These are phyloP conservation scores for Chionographis japonica DNA, from an alignment of 106 monocot genomes.

Conservation along the genomic window DNA sequence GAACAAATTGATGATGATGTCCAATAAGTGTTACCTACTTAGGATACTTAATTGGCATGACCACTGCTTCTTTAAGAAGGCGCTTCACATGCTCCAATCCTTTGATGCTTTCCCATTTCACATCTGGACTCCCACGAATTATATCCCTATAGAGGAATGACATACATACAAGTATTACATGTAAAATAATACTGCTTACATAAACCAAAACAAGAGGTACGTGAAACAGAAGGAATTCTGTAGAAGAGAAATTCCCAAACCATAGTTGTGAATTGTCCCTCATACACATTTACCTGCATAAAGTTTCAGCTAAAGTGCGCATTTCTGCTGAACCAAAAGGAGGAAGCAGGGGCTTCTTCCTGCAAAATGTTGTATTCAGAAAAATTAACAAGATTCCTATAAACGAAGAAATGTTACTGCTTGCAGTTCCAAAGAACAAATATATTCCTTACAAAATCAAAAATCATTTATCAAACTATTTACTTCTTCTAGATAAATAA, in stretches of 20 bases:
- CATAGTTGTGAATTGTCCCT: too few species aligned
- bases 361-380: conserved; percentile 15
- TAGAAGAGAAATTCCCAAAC: too few species aligned
- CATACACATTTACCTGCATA: conserved; percentile 45
- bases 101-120: conserved; percentile 97
- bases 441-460: too few species aligned
- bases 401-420: too few species aligned
- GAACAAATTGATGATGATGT: too few species aligned
- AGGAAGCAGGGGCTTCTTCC: conserved; percentile 57
- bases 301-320: conserved; percentile 56
- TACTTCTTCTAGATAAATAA: too few species aligned
- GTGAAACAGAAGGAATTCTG: too few species aligned
- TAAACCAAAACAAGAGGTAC: too few species aligned
- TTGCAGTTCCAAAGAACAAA: too few species aligned
- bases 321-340: conserved; percentile 67
- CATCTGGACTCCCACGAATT: conserved; percentile 86
- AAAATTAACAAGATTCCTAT: not conserved
- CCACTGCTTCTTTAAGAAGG: conserved; percentile 97
- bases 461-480: too few species aligned
- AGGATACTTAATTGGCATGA: conserved; percentile 99
- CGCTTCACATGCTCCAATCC: conserved; percentile 94
- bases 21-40: conserved; percentile 42
- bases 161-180: not conserved
- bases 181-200: too few species aligned
- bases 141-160: conserved; percentile 59